phyloP scores from a whole-genome alignment of 345 rosid genomes.

The Microcos paniculata region DNA sequence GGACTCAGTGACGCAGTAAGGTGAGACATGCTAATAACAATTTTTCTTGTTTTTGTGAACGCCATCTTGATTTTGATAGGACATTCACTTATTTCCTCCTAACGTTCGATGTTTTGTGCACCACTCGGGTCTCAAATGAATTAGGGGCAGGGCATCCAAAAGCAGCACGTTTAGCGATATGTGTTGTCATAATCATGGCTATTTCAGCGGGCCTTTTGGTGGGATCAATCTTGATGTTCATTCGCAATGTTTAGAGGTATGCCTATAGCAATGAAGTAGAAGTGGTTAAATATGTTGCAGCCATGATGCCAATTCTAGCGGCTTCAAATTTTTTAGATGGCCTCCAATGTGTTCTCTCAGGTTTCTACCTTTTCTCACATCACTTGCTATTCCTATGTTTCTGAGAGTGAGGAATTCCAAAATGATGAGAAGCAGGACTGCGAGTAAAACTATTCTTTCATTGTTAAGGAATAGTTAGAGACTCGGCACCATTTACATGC shows the following conservation, averaged over 20 bases:
- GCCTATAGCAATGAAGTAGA: conserved; percentile 32
- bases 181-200: conserved; percentile 16
- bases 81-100: neutral
- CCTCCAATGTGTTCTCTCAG: conserved; percentile 53
- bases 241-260: conserved; percentile 24
- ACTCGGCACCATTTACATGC: neutral
- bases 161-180: conserved; percentile 27
- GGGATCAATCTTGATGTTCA: conserved; percentile 10
- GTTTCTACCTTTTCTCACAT: conserved; percentile 10
- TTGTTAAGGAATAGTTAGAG: neutral
- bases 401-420: neutral
- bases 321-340: conserved; percentile 39
- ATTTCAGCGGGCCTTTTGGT: conserved; percentile 12
- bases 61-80: neutral
- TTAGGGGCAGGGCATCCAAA: conserved; percentile 31
- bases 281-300: conserved; percentile 37
- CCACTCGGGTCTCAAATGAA: conserved; percentile 41
- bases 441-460: neutral
- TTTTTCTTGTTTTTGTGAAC: neutral
- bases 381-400: neutral
- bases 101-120: neutral
- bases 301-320: conserved; percentile 39
- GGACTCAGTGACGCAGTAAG: conserved; percentile 86
- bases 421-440: no score
- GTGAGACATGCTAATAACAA: conserved; percentile 39